These are phyloP conservation scores for Ploettnerulaceae sp. DNA, from an alignment of 2,329 filamentous ascomycete species.

Conservation along the genomic window DNA sequence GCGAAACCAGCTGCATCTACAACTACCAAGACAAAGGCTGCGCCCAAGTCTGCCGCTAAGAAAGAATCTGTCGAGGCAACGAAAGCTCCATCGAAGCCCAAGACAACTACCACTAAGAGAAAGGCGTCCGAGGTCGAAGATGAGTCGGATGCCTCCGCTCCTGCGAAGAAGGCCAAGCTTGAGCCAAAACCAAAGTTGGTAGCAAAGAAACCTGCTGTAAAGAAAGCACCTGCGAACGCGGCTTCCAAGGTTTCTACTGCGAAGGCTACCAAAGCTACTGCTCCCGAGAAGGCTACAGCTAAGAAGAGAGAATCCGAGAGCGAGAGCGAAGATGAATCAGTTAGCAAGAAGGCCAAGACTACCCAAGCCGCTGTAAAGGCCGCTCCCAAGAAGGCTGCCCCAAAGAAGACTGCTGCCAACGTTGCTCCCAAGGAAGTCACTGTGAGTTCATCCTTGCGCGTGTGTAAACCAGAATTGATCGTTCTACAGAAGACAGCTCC, in stretches of 20 bases:
- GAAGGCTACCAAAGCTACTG: slow-evolving; percentile 14
- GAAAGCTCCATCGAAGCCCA: slow-evolving; percentile 8
- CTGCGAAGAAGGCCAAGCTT: slow-evolving; percentile 20
- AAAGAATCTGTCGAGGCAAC: slow-evolving; percentile 1
- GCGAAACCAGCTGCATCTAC: neutral
- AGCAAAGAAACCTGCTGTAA: slow-evolving; percentile 25
- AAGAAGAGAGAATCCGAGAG: slow-evolving; percentile 1
- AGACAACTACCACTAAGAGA: slow-evolving; percentile 15
- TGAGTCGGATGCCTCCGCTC: slow-evolving; percentile 10
- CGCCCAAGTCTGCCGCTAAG: neutral
- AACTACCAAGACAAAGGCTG: neutral
- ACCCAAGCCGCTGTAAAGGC: too few species aligned
- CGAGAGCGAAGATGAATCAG: slow-evolving; percentile 3
- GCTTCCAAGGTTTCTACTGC: slow-evolving; percentile 4
- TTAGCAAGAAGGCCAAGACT: slow-evolving; percentile 1
- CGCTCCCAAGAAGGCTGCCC: neutral
- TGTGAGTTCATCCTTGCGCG: slow-evolving; percentile 2
- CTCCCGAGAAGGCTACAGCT: slow-evolving; percentile 10
- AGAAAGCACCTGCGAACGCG: slow-evolving; percentile 6
- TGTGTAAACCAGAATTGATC: neutral
- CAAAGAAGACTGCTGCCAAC: slow-evolving; percentile 3
- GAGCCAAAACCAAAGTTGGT: slow-evolving; percentile 23
- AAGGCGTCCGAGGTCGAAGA: slow-evolving; percentile 17
- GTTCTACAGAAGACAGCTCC: neutral
- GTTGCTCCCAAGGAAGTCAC: slow-evolving; percentile 3